Conservation (phyloP, 225 moss, liverwort and hornwort species). For the Bryoerythrophyllum caledonicum region DNA sequence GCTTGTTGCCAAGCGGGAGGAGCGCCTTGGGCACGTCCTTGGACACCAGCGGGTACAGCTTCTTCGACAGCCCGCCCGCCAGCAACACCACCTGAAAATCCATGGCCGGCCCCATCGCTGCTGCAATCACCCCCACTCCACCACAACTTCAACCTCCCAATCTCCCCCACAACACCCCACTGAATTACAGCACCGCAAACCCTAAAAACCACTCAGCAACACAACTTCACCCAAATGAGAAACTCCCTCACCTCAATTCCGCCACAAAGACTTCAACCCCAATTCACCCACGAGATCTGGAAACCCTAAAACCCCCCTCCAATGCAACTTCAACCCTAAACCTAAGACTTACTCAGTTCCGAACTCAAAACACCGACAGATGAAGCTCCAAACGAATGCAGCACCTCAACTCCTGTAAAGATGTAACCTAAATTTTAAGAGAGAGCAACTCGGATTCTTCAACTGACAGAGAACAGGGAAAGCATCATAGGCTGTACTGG, state of each 20-base stretch:
- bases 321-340: no score
- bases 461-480: neutral
- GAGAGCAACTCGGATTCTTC: neutral
- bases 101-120: slow-evolving; percentile 56
- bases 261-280: neutral
- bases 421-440: neutral
- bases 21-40: slow-evolving; percentile 87
- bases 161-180: neutral
- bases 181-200: neutral
- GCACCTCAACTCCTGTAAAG: no score
- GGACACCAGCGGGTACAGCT: slow-evolving; percentile 77
- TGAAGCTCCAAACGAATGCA: neutral
- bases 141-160: neutral
- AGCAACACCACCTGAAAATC: slow-evolving; percentile 92
- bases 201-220: slow-evolving; percentile 4
- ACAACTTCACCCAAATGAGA: neutral
- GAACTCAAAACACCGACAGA: neutral
- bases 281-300: neutral
- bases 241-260: neutral
- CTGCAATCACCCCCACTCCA: neutral
- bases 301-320: no score
- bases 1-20: slow-evolving; percentile 85
- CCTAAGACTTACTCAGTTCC: no score
- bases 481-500: neutral
- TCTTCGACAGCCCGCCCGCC: slow-evolving; percentile 73